Evolutionary conservation across 257 asterid genomes (phyloP), one percentile per base, ranked within the genome.

Genomic region (Craterostigma plantagineum): DNA sequence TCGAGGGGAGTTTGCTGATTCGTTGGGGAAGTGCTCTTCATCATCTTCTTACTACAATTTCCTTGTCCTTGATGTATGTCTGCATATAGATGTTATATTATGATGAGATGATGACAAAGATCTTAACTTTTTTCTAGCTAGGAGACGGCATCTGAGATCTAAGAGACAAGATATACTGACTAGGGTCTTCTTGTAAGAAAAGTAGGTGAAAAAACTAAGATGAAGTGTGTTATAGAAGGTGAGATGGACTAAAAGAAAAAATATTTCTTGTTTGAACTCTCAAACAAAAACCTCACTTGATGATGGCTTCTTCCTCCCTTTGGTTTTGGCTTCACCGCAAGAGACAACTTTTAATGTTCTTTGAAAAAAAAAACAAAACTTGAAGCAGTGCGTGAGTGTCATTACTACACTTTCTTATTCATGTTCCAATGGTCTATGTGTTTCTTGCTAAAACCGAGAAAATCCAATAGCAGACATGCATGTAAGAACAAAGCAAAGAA

Each of bases 261-360:
- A 59, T 12, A 38, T 8, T 53, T 51, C 50, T 61, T 71, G 76
- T 60, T 73, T 73, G 57, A 64, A 71, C 67, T 64, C 59, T 50
- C 53, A 3, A 2, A n/a, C n/a, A n/a, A 52, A 39, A 52, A 40
- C 48, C 42, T 46, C 58, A 16, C 54, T 59, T 51, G 52, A 63
- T 46, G 67, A 56, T 53, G 67, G 54, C 38, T 57, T 53, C 61
- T 59, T 27, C 61, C 67, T 65, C 75, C 66, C 61, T 64, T 42
- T 42, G 42, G 10, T 63, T 70, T 77, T 80, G 90, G 94, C 77
- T 57, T 75, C 94, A 80, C 51, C 92, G 65, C 60, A 75, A 45
- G 60, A 68, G 92, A 85, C 94, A 85, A 72, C 57, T 52, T 54
- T 17, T 11, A 9, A 59, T 61, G 39, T 6, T 53, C 46, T 65